Base-by-base conservation (phyloP, 169 alveolate species). In the Plasmodium reichenowi region DNA sequence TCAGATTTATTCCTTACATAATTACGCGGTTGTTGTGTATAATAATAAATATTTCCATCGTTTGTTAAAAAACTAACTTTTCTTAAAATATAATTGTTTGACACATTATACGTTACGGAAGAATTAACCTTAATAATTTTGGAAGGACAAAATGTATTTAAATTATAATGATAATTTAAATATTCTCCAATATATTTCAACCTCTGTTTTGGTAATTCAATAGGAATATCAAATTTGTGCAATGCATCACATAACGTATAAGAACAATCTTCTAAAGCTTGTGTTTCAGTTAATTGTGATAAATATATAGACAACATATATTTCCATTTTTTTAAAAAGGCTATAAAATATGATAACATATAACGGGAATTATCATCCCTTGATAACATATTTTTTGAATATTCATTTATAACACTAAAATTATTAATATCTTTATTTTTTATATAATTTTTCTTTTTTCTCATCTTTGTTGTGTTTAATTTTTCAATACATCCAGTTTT, bases 41-140 rank as follows among this genome's bases (percentile, higher is more conserved):
- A 86, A 60, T 86, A 54, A 63, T 67, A 52, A 22, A 59, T 52
- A 86, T 86, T 86, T 72, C 92, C 92, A 59, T 86, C 88, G 56
- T 52, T 72, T n/a, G 72, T 72, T 45, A 72, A 47, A 64, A 86
- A 86, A 52, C 78, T 86, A 50, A 86, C 62, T 52, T 73, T 86
- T 62, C 71, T 70, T 26, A 86, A 59, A 67, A 66, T 43, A 13
- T 2, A 29, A 54, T 71, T 72, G 13, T 62, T 83, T 62, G 48
- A 0, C 22, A 43, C 43, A 13, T 56, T 86, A 12, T 59, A 52
- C 7, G 52, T 20, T 22, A 72, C 45, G 0, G 75, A 68, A 38
- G 66, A 26, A 52, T 71, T 70, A 29, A 86, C n/a, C 24, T 54
- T 70, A 10, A 72, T 74, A 59, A 86, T 70, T 20, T 48, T 13